Evolutionary conservation across 352 stramenopile species (phyloP).

Genomic region (Phytophthora cryptogea): DNA sequence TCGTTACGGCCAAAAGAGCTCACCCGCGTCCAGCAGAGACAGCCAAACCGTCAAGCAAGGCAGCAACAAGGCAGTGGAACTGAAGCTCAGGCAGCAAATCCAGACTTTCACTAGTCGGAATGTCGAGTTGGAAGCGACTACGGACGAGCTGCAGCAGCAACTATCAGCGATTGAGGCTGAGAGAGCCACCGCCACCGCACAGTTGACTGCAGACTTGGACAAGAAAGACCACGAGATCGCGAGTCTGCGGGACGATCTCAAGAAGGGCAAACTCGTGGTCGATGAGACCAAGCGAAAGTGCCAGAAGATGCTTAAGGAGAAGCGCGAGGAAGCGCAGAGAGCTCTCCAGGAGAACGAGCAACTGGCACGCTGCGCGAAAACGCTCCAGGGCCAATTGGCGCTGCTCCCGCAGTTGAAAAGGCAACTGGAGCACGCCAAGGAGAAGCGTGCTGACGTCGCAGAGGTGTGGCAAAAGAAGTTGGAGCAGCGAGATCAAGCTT

Average conservation of each 20-base stretch:
- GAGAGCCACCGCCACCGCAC: conserved; percentile 13
- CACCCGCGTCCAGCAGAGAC: conserved; percentile 2
- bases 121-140: conserved; percentile 12
- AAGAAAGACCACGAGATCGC: conserved; percentile 26
- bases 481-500: conserved; percentile 49
- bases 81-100: conserved; percentile 36
- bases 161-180: conserved; percentile 35
- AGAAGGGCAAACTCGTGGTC: conserved; percentile 40
- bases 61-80: conserved; percentile 23
- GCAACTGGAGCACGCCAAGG: conserved; percentile 51
- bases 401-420: conserved; percentile 59
- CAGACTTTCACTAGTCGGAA: conserved; percentile 34
- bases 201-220: conserved; percentile 29
- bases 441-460: conserved; percentile 37
- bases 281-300: conserved; percentile 55
- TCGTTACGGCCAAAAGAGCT: conserved; percentile 3
- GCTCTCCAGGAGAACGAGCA: conserved; percentile 57
- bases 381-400: conserved; percentile 42
- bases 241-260: conserved; percentile 38
- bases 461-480: conserved; percentile 29
- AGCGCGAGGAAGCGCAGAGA: conserved; percentile 53
- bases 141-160: conserved; percentile 37
- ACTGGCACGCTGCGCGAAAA: conserved; percentile 28
- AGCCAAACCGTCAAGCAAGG: conserved; percentile 6
- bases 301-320: conserved; percentile 56